These are phyloP conservation scores for Nannizziopsis arthrosporioides DNA, from an alignment of 2,329 filamentous ascomycete species.

Conservation along the genomic window DNA sequence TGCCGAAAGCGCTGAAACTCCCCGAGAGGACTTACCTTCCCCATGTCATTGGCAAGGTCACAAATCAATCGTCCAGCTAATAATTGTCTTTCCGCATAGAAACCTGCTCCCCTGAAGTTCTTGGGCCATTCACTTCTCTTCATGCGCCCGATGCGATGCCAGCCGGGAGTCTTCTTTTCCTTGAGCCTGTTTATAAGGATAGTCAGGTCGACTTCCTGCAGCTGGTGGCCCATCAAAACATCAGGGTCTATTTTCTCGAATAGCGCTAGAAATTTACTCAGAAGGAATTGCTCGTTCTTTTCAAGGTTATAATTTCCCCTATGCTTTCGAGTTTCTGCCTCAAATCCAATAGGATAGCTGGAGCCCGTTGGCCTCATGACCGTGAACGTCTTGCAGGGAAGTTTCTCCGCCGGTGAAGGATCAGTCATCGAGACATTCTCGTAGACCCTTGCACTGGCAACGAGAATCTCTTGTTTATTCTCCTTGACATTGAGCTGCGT, in stretches of 20 bases:
- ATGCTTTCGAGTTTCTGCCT: constrained; percentile 60
- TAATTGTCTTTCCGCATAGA: constrained; percentile 85
- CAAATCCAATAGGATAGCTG: constrained; percentile 76
- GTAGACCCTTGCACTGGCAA: constrained; percentile 85
- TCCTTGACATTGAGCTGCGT: constrained; percentile 81
- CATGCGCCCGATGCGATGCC: constrained; percentile 84
- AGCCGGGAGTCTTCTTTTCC: constrained; percentile 83
- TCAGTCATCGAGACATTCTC: constrained; percentile 79
- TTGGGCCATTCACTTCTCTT: constrained; percentile 77
- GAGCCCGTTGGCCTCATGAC: constrained; percentile 69
- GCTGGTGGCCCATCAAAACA: constrained; percentile 81
- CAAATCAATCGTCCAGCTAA: constrained; percentile 82
- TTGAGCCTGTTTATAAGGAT: constrained; percentile 75
- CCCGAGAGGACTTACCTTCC: constrained; percentile 48
- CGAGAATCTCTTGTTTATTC: constrained; percentile 91
- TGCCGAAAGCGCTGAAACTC: background rate
- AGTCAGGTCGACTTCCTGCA: constrained; percentile 96
- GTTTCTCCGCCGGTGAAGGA: constrained; percentile 74
- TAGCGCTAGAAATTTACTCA: constrained; percentile 81
- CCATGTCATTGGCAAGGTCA: constrained; percentile 89
- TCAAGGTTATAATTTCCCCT: constrained; percentile 67
- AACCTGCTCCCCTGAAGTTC: constrained; percentile 73
- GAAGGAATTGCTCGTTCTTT: constrained; percentile 71
- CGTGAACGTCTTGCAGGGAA: constrained; percentile 84
- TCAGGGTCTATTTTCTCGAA: constrained; percentile 83